Evolutionary conservation across 768 basidiomycete genomes (phyloP).

Genomic region (Tricholoma sp.): DNA sequence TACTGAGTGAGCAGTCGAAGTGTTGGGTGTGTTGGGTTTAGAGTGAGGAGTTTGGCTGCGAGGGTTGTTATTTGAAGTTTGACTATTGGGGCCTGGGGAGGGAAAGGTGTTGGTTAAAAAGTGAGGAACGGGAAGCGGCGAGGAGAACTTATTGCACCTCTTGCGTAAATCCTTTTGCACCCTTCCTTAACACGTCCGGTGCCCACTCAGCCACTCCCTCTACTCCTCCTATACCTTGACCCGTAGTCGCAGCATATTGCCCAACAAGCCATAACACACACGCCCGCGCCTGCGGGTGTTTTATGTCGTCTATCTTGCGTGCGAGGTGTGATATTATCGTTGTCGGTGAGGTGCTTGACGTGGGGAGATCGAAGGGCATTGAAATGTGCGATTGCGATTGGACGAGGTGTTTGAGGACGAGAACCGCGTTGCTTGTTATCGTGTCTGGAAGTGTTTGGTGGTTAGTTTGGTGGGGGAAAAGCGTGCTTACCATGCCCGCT

Average conservation of each 20-base stretch:
- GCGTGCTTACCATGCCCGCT: conserved; percentile 57
- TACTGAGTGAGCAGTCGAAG: conserved; percentile 59
- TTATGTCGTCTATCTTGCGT: conserved; percentile 70
- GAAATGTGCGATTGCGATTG: conserved; percentile 41
- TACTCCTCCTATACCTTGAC: conserved; percentile 13
- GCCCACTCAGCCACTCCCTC: conserved; percentile 63
- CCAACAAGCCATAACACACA: conserved; percentile 93
- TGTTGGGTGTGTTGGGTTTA: conserved; percentile 49
- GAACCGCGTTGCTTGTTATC: conserved; percentile 74
- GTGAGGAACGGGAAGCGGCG: conserved; percentile 7
- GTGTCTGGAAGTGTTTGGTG: conserved; percentile 41
- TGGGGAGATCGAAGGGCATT: conserved; percentile 2
- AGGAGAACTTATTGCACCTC: conserved; percentile 45
- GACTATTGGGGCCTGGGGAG: conserved; percentile 54
- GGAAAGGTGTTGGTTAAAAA: neutral
- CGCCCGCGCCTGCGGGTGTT: conserved; percentile 75
- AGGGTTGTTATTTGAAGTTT: conserved; percentile 84
- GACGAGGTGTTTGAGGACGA: conserved; percentile 82
- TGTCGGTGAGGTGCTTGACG: conserved; percentile 34
- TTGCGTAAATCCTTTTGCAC: conserved; percentile 61
- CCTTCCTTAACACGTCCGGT: conserved; percentile 83
- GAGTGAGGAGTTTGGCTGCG: conserved; percentile 77
- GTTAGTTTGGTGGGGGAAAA: neutral
- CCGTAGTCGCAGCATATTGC: conserved; percentile 53
- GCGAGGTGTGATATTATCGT: conserved; percentile 78